phyloP scores from a whole-genome alignment of 108 stramenopile genomes.

The Skeletonema grethae region DNA sequence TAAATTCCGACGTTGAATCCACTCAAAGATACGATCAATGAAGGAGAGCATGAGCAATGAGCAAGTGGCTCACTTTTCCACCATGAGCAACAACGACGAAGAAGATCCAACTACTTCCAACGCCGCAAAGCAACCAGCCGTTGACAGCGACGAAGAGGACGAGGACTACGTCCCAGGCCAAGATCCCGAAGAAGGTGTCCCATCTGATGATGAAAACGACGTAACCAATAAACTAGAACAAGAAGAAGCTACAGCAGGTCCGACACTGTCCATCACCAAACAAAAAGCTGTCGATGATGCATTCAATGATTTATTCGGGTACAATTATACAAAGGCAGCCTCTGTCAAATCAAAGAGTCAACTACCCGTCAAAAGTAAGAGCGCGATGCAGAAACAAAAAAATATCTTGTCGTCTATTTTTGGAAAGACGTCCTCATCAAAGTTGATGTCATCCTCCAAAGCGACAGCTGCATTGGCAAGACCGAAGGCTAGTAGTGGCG shows the following conservation, averaged over 20 bases:
- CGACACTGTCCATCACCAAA: conserved; percentile 33
- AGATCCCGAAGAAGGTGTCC: conserved; percentile 24
- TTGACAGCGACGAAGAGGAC: conserved; percentile 44
- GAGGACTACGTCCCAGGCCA: conserved; percentile 48
- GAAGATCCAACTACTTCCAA: background rate
- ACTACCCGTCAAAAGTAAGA: conserved; percentile 10
- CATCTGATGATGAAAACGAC: conserved; percentile 39
- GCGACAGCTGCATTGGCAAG: conserved; percentile 21
- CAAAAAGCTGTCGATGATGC: conserved; percentile 72
- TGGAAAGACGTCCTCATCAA: conserved; percentile 30
- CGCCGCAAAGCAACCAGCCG: conserved; percentile 13
- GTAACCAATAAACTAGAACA: background rate
- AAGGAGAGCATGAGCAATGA: too few relatives aligned
- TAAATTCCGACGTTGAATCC: too few relatives aligned
- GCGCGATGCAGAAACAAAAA: conserved; percentile 19
- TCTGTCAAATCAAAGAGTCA: conserved; percentile 1
- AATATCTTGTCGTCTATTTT: conserved; percentile 61
- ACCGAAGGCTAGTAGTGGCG: conserved; percentile 33
- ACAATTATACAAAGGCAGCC: conserved; percentile 37
- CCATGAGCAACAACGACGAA: background rate
- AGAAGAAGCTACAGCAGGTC: too few relatives aligned
- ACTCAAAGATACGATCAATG: too few relatives aligned
- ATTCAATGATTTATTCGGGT: conserved; percentile 78
- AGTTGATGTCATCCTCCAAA: conserved; percentile 22
- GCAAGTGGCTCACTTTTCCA: too few relatives aligned